phyloP scores from a whole-genome alignment of 1,284 basidiomycete genomes.

The Ganoderma meredithae region DNA sequence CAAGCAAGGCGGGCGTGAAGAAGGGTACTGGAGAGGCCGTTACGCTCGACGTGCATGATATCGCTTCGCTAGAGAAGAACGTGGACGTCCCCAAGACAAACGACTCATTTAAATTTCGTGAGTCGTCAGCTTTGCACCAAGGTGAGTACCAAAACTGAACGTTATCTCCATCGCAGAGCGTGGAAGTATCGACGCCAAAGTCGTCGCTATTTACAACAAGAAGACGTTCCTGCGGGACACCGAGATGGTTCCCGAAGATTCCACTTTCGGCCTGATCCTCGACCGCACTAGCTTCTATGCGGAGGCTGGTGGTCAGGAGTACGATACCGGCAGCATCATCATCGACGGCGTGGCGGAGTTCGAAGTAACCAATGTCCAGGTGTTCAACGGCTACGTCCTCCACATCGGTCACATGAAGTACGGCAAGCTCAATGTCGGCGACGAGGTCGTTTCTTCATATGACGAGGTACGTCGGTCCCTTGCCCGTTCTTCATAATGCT shows the following conservation, averaged over 20 bases:
- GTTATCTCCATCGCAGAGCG: slow-evolving; percentile 51
- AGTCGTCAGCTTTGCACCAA: slow-evolving; percentile 37
- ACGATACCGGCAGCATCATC: slow-evolving; percentile 94
- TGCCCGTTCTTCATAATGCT: too few species aligned
- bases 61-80: slow-evolving; percentile 88
- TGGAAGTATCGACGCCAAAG: slow-evolving; percentile 78
- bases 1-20: slow-evolving; percentile 84
- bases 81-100: slow-evolving; percentile 90
- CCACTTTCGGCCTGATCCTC: slow-evolving; percentile 87
- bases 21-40: slow-evolving; percentile 75
- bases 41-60: slow-evolving; percentile 96
- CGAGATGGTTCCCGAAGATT: slow-evolving; percentile 63
- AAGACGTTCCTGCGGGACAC: slow-evolving; percentile 83
- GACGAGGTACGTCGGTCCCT: slow-evolving; percentile 63
- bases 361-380: slow-evolving; percentile 93
- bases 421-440: slow-evolving; percentile 71
- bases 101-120: slow-evolving; percentile 91
- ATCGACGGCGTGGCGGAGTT: slow-evolving; percentile 95
- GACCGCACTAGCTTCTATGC: slow-evolving; percentile 98
- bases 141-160: background rate
- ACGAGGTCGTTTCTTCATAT: slow-evolving; percentile 77
- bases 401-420: slow-evolving; percentile 91
- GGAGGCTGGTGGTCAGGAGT: slow-evolving; percentile 97
- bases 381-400: slow-evolving; percentile 85
- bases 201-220: slow-evolving; percentile 90